Base-by-base conservation (phyloP, 495 filamentous ascomycete genomes). In the Penicillium longicatenatum region DNA sequence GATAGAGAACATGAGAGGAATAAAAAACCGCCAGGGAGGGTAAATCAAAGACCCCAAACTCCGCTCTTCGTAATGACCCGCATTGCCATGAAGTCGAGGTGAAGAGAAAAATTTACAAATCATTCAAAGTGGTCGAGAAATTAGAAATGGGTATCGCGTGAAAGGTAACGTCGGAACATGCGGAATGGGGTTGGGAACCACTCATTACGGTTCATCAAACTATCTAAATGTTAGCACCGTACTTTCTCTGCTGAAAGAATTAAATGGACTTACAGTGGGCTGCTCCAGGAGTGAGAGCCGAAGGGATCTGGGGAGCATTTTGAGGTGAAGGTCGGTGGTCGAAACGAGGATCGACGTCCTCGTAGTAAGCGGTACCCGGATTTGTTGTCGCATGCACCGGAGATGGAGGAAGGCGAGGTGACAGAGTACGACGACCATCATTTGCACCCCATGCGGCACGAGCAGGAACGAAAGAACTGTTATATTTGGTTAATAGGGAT, bases 301-400 rank as follows among this genome's bases (percentile, higher is more conserved):
- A 57, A 12, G 75, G 75, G 31, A n/a, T n/a, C n/a, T 59, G 50
- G 3, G 59, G 22, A 42, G 65, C 59, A 48, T 47, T 64, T 37
- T 59, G 64, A 5, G 65, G 58, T 29, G 70, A 70, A 47, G 69
- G 70, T 54, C 72, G 68, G 57, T 79, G 80, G 46, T 77, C 89
- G 69, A 97, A 98, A 41, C 87, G 88, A 21, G 94, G 94, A 55
- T 95, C 92, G 19, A 94, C 88, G 69, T 97, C 94, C 81, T 98
- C 94, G 68, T 93, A 96, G 73, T 97, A 97, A 55, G 82, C 72
- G 44, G 55, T 50, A 21, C 48, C 41, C 12, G 79, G 78, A 10
- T 21, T 37, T 24, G 17, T 42, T 46, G 33, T 52, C 3, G 45
- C 17, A 30, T 57, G 66, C 1, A 52, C 50, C 1, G 63, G 45